A percentile compares a stretch with the other conserved stretches of the same genome.
Conservation (phyloP, 495 filamentous ascomycete genomes). For the Paragyromitra xinjiangensis region DNA sequence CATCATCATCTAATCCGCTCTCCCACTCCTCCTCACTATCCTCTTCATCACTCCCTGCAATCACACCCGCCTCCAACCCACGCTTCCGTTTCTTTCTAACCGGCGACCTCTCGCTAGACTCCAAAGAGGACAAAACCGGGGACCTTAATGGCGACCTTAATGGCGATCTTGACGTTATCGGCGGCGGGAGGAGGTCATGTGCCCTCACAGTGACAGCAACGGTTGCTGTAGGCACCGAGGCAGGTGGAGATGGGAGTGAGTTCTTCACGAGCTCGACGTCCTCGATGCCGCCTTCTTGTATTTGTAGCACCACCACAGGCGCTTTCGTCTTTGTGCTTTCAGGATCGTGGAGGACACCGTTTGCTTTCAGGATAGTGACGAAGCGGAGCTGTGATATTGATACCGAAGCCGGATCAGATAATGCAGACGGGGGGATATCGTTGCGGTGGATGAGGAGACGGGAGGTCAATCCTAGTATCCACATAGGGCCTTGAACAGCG, state of each 20-base stretch:
- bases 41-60: conserved; percentile 50
- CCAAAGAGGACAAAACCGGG: background rate
- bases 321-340: conserved; percentile 6
- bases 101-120: background rate
- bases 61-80: conserved; percentile 43
- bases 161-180: background rate
- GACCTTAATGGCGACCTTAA: background rate
- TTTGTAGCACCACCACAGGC: conserved; percentile 24
- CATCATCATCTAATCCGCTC: conserved; percentile 33
- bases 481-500: conserved; percentile 40
- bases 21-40: conserved; percentile 44
- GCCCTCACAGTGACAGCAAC: conserved; percentile 4
- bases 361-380: conserved; percentile 36
- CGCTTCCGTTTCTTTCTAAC: conserved; percentile 39
- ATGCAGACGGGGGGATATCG: conserved; percentile 20
- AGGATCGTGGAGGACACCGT: conserved; percentile 20
- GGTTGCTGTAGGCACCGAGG: background rate
- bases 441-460: conserved; percentile 46
- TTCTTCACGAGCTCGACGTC: conserved; percentile 4
- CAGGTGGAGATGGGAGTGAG: background rate
- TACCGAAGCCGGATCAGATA: conserved; percentile 22
- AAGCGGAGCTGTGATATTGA: conserved; percentile 36
- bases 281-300: conserved; percentile 30
- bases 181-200: background rate
- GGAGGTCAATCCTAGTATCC: conserved; percentile 18